A percentile compares a stretch with the other conserved stretches of the same genome.
phyloP scores from a whole-genome alignment of 129 eudicot genomes.

The Helianthus tuberosus region DNA sequence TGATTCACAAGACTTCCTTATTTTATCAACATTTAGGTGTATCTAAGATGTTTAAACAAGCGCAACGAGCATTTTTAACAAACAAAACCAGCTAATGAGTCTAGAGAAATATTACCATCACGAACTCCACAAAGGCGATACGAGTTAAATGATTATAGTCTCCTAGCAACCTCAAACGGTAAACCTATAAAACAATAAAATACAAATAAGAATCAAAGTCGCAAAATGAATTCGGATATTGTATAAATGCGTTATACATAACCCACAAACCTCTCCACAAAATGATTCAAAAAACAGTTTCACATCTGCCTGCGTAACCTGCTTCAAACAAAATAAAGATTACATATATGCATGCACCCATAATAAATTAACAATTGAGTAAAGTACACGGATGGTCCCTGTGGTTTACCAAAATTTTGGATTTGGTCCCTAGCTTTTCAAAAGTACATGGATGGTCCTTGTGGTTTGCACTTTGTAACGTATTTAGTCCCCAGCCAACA shows the following conservation, averaged over 20 bases:
- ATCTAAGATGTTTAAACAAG: neutral
- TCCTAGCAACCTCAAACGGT: constrained; percentile 78
- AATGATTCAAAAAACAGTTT: constrained; percentile 71
- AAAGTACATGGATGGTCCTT: too few relatives aligned
- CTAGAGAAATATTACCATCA: constrained; percentile 42
- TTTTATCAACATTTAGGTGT: too few relatives aligned
- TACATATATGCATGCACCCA: neutral
- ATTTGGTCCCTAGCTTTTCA: too few relatives aligned
- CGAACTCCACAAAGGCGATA: constrained; percentile 77
- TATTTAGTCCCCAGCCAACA: too few relatives aligned
- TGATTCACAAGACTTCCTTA: too few relatives aligned
- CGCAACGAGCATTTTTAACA: neutral
- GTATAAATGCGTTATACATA: constrained; percentile 2
- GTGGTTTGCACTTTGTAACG: too few relatives aligned
- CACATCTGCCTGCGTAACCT: constrained; percentile 93
- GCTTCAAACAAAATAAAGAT: constrained; percentile 24
- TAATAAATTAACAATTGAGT: too few relatives aligned
- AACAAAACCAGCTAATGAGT: neutral
- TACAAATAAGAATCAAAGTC: neutral
- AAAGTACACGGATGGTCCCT: too few relatives aligned
- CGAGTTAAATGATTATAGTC: constrained; percentile 77
- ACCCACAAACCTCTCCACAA: constrained; percentile 84
- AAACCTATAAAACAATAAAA: constrained; percentile 40
- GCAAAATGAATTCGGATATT: neutral
- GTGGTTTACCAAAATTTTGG: neutral